Conservation (phyloP, 2,329 filamentous ascomycete species). For the Claviceps sp. region DNA sequence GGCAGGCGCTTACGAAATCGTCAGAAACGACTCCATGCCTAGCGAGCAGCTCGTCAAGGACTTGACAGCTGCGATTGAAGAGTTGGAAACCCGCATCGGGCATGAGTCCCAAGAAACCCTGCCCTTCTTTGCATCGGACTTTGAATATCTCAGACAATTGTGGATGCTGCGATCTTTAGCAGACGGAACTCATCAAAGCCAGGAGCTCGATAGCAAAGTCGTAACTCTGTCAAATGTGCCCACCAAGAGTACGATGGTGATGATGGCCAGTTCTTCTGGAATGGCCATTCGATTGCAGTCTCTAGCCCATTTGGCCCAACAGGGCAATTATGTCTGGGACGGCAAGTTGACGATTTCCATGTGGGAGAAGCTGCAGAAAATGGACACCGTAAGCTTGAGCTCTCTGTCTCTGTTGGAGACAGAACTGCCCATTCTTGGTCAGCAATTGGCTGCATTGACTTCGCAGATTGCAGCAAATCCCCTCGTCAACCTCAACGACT, state of each 20-base stretch:
- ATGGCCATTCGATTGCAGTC: slow-evolving; percentile 30
- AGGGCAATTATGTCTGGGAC: slow-evolving; percentile 25
- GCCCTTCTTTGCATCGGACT: slow-evolving; percentile 41
- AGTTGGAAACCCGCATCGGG: slow-evolving; percentile 33
- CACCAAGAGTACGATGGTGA: slow-evolving; percentile 21
- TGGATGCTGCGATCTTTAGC: slow-evolving; percentile 25
- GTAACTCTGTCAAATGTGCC: slow-evolving; percentile 33
- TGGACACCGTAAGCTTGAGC: slow-evolving; percentile 41
- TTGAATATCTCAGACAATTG: slow-evolving; percentile 43
- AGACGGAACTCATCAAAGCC: neutral
- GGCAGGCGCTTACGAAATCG: slow-evolving; percentile 40
- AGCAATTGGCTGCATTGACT: slow-evolving; percentile 37
- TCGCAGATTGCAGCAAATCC: slow-evolving; percentile 36
- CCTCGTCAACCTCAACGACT: slow-evolving; percentile 31
- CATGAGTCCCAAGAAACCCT: slow-evolving; percentile 25
- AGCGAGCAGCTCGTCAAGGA: slow-evolving; percentile 34
- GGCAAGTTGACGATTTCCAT: slow-evolving; percentile 31
- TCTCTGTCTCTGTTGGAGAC: slow-evolving; percentile 50
- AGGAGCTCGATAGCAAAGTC: slow-evolving; percentile 22
- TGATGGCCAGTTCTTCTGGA: slow-evolving; percentile 18
- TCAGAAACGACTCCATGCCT: slow-evolving; percentile 29
- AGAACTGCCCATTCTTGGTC: slow-evolving; percentile 49
- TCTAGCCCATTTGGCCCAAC: slow-evolving; percentile 32
- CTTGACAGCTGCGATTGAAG: slow-evolving; percentile 36
- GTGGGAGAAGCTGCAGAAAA: slow-evolving; percentile 38